phyloP scores from a whole-genome alignment of 176 grass and related monocot genomes.

The Carex littledalei region DNA sequence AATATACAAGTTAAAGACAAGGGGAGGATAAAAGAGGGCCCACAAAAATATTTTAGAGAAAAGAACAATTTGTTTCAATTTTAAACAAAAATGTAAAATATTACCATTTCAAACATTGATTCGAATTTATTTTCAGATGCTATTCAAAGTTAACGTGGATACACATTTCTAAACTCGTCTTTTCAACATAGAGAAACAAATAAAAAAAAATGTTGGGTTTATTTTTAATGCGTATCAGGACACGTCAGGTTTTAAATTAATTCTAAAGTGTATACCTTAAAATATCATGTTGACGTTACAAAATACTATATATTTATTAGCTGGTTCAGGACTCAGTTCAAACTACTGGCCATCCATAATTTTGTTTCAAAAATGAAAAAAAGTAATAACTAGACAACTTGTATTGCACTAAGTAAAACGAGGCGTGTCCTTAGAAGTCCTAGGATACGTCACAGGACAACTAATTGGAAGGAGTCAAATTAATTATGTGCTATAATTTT shows the following conservation, averaged over 20 bases:
- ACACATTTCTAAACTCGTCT: background rate
- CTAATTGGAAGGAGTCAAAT: conserved; percentile 24
- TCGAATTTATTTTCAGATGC: background rate
- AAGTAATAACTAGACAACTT: background rate
- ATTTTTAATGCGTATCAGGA: background rate
- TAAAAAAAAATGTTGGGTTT: background rate
- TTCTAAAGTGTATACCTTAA: background rate
- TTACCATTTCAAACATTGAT: background rate
- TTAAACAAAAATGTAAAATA: too few relatives aligned
- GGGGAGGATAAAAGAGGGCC: too few relatives aligned
- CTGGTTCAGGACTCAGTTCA: background rate
- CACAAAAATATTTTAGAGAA: too few relatives aligned
- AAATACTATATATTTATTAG: background rate
- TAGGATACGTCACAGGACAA: background rate
- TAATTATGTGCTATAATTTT: background rate
- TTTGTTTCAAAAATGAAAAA: background rate
- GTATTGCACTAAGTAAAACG: background rate
- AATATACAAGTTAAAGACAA: too few relatives aligned
- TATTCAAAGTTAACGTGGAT: conserved; percentile 15
- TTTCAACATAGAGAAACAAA: background rate
- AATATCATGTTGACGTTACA: background rate
- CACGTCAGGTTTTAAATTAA: background rate
- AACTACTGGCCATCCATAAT: conserved; percentile 12
- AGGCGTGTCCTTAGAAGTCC: background rate
- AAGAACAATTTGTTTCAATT: too few relatives aligned